phyloP scores from a whole-genome alignment of 2,329 filamentous ascomycete genomes.

The Botrytis fragariae region DNA sequence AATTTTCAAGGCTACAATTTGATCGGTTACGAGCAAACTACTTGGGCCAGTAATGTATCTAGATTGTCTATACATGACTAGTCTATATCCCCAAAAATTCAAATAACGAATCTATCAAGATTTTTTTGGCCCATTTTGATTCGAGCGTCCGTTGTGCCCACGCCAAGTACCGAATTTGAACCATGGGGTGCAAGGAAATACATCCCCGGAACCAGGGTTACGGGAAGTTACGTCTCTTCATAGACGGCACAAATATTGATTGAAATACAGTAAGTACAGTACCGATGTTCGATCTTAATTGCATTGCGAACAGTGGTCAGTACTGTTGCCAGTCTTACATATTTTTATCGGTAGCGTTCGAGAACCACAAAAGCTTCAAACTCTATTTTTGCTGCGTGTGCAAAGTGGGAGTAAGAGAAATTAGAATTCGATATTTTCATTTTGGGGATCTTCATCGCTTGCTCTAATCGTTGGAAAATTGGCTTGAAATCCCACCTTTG shows the following conservation, averaged over 20 bases:
- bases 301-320: background rate
- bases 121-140: too few relatives aligned
- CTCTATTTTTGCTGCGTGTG: background rate
- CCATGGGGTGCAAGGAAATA: background rate
- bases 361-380: constrained; percentile 1
- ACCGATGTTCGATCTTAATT: background rate
- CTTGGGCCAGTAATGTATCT: background rate
- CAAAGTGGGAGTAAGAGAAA: constrained; percentile 5
- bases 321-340: background rate
- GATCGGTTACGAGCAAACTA: background rate
- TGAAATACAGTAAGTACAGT: background rate
- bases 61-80: background rate
- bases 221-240: background rate
- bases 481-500: constrained; percentile 14
- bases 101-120: too few relatives aligned
- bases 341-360: background rate
- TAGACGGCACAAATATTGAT: background rate
- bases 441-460: constrained; percentile 6
- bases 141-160: background rate
- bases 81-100: background rate
- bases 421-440: constrained; percentile 2
- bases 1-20: background rate
- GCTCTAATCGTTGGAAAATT: background rate
- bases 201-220: constrained; percentile 1
- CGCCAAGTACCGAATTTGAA: background rate